phyloP scores from a whole-genome alignment of 768 basidiomycete species.

The Psilocybe tampanensis region DNA sequence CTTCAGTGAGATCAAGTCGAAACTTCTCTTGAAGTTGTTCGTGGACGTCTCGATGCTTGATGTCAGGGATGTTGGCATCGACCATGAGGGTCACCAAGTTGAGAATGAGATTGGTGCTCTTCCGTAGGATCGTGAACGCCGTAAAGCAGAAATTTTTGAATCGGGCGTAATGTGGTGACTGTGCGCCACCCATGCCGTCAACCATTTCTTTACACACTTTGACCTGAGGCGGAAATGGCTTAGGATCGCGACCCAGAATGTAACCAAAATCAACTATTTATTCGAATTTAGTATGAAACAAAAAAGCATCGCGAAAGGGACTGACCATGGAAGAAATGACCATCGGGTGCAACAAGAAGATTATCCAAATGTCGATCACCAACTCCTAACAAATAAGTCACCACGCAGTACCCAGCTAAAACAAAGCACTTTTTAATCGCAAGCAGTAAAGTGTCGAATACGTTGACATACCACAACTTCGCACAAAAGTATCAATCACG shows the following conservation, averaged over 20 bases:
- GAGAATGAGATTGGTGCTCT: constrained; percentile 95
- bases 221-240: constrained; percentile 96
- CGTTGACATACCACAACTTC: constrained; percentile 82
- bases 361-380: constrained; percentile 98
- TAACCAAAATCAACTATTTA: constrained; percentile 93
- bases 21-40: constrained; percentile 97
- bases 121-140: constrained; percentile 94
- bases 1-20: constrained; percentile 89
- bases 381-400: constrained; percentile 94
- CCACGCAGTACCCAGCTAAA: constrained; percentile 96
- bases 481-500: constrained; percentile 94
- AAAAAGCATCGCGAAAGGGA: too few relatives aligned
- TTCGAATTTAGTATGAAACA: not conserved
- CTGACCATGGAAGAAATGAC: constrained; percentile 95
- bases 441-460: not conserved
- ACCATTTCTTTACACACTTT: constrained; percentile 99
- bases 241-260: constrained; percentile 96
- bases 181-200: constrained; percentile 98
- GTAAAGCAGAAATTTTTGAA: constrained; percentile 98
- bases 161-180: constrained; percentile 92
- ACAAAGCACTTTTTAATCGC: not conserved
- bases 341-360: constrained; percentile 89
- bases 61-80: constrained; percentile 96
- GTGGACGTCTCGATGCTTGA: constrained; percentile 87
- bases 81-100: constrained; percentile 97